These are phyloP conservation scores for Crithidia acanthocephali DNA, from an alignment of 208 protist genomes.

Conservation along the genomic window DNA sequence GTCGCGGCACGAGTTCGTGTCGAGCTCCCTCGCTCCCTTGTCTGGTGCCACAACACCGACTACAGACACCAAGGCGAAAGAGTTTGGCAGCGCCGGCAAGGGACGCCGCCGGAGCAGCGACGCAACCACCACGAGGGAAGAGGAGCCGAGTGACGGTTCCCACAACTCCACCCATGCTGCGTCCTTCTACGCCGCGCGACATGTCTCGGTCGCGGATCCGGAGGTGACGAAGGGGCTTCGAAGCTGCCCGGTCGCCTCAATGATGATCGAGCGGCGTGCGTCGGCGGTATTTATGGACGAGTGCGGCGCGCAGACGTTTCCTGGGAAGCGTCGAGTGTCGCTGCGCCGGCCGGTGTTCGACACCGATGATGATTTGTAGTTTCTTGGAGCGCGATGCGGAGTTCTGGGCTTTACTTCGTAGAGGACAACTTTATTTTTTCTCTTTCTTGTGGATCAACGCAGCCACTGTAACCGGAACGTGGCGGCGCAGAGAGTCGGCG, in stretches of 20 bases:
- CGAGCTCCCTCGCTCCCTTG: background rate
- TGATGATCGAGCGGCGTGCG: background rate
- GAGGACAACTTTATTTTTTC: too few relatives aligned
- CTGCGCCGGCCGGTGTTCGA: conserved; percentile 5
- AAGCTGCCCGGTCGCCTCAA: background rate
- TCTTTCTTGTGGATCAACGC: too few relatives aligned
- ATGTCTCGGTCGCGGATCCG: background rate
- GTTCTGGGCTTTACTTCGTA: too few relatives aligned
- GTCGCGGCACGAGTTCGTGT: background rate
- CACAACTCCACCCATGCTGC: background rate
- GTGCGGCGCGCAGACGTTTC: background rate
- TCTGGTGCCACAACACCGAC: background rate
- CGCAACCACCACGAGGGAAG: background rate
- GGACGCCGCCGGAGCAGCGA: background rate
- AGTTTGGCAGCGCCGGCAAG: background rate
- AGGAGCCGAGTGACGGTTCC: background rate
- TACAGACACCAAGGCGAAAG: background rate
- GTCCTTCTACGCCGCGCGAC: background rate
- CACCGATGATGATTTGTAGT: background rate
- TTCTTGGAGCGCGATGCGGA: too few relatives aligned
- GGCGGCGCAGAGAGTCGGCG: too few relatives aligned
- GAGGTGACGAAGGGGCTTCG: background rate
- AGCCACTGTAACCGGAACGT: too few relatives aligned
- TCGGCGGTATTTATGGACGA: background rate
- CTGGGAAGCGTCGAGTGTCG: conserved; percentile 14